Evolutionary conservation across 108 stramenopile species (phyloP).

Genomic region (Nitzschia sp.): DNA sequence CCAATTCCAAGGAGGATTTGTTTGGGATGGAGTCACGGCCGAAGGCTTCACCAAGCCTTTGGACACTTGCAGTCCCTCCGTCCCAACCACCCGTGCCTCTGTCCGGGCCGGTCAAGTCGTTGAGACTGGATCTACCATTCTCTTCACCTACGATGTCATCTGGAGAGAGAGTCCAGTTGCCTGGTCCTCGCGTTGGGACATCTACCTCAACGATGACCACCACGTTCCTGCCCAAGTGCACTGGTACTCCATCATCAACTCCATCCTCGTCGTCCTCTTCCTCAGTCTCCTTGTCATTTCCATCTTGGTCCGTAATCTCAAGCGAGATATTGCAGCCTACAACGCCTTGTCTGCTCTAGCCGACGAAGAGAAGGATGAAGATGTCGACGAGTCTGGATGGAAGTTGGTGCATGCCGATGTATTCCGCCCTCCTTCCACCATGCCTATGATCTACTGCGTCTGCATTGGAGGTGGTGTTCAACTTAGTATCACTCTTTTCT

Average conservation of each 20-base stretch:
- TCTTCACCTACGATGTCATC: slow-evolving; percentile 97
- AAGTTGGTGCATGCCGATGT: slow-evolving; percentile 99
- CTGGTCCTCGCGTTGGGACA: slow-evolving; percentile 98
- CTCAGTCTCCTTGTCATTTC: slow-evolving; percentile 91
- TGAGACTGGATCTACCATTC: slow-evolving; percentile 56
- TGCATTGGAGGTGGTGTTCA: slow-evolving; percentile 93
- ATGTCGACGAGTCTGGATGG: slow-evolving; percentile 92
- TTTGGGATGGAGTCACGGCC: slow-evolving; percentile 67
- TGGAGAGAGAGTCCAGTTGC: slow-evolving; percentile 87
- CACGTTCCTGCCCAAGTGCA: slow-evolving; percentile 94
- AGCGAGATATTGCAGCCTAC: slow-evolving; percentile 94
- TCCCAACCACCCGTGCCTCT: slow-evolving; percentile 40
- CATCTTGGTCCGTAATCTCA: slow-evolving; percentile 93
- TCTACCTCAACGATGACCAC: slow-evolving; percentile 91
- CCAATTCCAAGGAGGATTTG: slow-evolving; percentile 64
- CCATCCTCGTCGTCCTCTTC: slow-evolving; percentile 93
- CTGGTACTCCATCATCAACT: slow-evolving; percentile 96
- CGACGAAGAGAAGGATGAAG: slow-evolving; percentile 92
- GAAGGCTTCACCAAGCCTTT: slow-evolving; percentile 71
- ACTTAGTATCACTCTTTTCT: slow-evolving; percentile 59
- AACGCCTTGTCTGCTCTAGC: slow-evolving; percentile 85
- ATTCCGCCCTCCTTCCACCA: slow-evolving; percentile 93
- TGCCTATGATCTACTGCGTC: slow-evolving; percentile 96
- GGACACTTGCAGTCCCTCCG: slow-evolving; percentile 51
- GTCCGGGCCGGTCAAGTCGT: slow-evolving; percentile 58